Percentiles rank a stretch among this genome's conserved stretches.
Conservation (phyloP, 2,329 filamentous ascomycete species). For the Akanthomyces muscarius region DNA sequence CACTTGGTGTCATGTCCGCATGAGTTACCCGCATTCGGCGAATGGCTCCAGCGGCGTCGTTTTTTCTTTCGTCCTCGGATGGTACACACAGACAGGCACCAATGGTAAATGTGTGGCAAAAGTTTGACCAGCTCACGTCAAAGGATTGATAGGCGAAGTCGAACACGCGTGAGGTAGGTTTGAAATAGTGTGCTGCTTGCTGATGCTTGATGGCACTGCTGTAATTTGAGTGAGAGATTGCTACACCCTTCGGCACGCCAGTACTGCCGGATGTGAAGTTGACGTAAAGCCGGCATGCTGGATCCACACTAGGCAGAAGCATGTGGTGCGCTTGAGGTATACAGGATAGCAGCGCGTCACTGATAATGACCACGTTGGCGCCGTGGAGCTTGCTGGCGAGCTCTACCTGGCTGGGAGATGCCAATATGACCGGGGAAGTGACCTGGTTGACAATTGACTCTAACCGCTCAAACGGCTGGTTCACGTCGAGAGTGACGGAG, state of each 20-base stretch:
- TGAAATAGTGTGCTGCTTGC: conserved; percentile 3
- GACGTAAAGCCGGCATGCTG: conserved; percentile 27
- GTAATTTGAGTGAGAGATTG: conserved; percentile 16
- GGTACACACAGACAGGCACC: conserved; percentile 15
- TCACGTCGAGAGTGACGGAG: conserved; percentile 22
- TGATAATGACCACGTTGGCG: conserved; percentile 43
- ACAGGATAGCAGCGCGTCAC: background rate
- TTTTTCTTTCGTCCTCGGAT: conserved; percentile 14
- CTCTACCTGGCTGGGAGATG: conserved; percentile 18
- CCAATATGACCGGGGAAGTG: conserved; percentile 3
- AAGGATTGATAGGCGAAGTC: conserved; percentile 23
- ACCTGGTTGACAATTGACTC: conserved; percentile 4
- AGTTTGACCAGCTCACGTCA: conserved; percentile 17
- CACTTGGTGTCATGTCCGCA: background rate
- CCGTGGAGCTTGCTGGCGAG: background rate
- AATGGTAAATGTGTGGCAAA: conserved; percentile 1
- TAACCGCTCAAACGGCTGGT: conserved; percentile 12
- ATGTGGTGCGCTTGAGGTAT: background rate
- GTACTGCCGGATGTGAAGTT: conserved; percentile 53
- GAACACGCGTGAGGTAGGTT: conserved; percentile 13
- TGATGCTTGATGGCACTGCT: conserved; percentile 25
- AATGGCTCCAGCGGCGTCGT: conserved; percentile 14
- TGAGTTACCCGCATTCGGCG: conserved; percentile 14
- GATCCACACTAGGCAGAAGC: conserved; percentile 1
- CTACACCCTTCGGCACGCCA: conserved; percentile 42